Evolutionary conservation across 177 flowering plant genomes (phyloP), one percentile per base, ranked within the genome.

Genomic region (Vitis hybrid): DNA sequence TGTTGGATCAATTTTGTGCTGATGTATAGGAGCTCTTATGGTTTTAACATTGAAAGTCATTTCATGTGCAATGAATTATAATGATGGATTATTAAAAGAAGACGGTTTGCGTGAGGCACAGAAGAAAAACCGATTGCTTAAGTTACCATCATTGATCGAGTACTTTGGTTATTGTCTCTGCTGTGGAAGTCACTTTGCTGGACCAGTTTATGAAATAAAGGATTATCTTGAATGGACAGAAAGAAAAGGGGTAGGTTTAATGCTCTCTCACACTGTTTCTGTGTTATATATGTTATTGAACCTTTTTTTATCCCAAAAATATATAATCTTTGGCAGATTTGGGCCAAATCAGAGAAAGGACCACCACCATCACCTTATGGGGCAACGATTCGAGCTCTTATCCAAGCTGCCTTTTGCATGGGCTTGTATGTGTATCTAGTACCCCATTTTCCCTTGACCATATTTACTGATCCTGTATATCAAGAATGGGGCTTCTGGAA

Each of bases 111-210:
- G 93, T 56, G 97, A 89, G 74, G 75, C 92, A 1, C 99, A 96
- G 68, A 96, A 91, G 87, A 89, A 87, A 78, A 76, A 96, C 66
- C 83, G 94, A 49, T 83, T 96, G 85, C 81, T 84, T 58, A 79
- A 78, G 71, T 72, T 92, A 76, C 99, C 99, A 27, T 87, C 98
- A 56, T 60, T 96, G 57, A 72, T 93, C 49, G 98, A 92, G 77
- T 96, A 92, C 77, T 54, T 83, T 70, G 98, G 98, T 63, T 96
- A 85, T 75, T 96, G 99, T 80, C 91, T 96, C 67, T 90, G 92
- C 76, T 93, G 98, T 77, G 99, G 97, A 66, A 93, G 97, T 79
- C 99, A 96, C 82, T 92, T 96, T 85, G 95, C 98, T 71, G 99
- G 99, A 54, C 99, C 99, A 21, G 98, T 96, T 73, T 96, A 75